Percentiles rank a stretch among this genome's conserved stretches.
phyloP scores from a whole-genome alignment of 148 eudicot genomes.

The Amaranthus palmeri region DNA sequence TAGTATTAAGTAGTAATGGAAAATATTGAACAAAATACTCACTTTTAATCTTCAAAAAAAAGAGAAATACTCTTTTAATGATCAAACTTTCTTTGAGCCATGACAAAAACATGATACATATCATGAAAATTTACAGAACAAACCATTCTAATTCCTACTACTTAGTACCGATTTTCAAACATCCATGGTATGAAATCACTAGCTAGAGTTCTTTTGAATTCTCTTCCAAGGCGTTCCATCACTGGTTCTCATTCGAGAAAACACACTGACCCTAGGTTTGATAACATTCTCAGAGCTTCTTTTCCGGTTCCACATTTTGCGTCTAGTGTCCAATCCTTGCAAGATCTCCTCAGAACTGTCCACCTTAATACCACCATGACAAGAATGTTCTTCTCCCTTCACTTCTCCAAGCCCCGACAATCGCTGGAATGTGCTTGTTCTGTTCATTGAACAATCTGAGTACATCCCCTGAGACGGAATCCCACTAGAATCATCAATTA shows the following conservation, averaged over 20 bases:
- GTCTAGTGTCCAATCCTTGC: conserved; percentile 2
- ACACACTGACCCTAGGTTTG: neutral
- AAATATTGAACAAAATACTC: no score
- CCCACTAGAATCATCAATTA: neutral
- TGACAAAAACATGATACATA: no score
- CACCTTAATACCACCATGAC: neutral
- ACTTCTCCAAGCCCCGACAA: conserved; percentile 5
- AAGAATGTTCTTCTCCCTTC: neutral
- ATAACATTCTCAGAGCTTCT: neutral
- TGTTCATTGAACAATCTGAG: conserved; percentile 2
- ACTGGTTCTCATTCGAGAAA: conserved; percentile 15
- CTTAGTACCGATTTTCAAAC: no score
- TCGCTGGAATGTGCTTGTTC: conserved; percentile 17
- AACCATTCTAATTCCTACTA: no score
- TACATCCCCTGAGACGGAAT: neutral
- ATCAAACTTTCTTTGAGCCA: no score
- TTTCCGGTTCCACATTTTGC: neutral
- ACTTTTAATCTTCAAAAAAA: no score
- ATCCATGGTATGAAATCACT: no score
- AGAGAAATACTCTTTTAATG: no score
- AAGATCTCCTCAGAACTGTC: neutral
- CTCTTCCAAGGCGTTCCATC: neutral
- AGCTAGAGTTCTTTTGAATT: no score
- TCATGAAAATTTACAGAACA: no score
- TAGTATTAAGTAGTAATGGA: no score